A percentile compares a stretch with the other conserved stretches of the same genome.
phyloP scores from a whole-genome alignment of 495 filamentous ascomycete genomes.

The Aspergillus homomorphus region DNA sequence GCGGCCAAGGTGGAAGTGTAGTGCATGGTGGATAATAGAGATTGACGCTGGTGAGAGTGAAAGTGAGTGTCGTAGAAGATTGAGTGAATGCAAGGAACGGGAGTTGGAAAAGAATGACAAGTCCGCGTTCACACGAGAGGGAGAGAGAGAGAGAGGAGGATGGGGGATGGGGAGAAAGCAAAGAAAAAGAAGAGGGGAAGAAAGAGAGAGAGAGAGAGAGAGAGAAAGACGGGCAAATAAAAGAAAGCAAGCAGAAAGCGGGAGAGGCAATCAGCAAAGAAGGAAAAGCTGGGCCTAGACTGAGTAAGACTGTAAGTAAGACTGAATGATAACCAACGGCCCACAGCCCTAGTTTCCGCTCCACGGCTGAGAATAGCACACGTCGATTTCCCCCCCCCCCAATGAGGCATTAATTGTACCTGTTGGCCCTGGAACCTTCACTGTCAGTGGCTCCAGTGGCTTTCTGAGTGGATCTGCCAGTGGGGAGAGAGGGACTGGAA shows the following conservation, averaged over 20 bases:
- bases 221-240: slow-evolving; percentile 2
- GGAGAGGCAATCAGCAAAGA: not conserved
- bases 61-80: not conserved
- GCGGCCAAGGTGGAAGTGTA: slow-evolving; percentile 40
- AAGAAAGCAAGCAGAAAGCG: not conserved
- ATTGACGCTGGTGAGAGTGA: not conserved
- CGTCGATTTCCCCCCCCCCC: too few species aligned
- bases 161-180: not conserved
- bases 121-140: not conserved
- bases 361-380: not conserved
- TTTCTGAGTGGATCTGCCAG: too few species aligned
- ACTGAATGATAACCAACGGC: too few species aligned
- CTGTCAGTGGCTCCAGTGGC: not conserved
- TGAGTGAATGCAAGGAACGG: not conserved
- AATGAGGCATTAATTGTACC: not conserved
- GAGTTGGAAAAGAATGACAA: not conserved
- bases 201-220: not conserved
- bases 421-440: not conserved
- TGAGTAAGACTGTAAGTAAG: not conserved
- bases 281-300: not conserved
- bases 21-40: not conserved
- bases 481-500: too few species aligned
- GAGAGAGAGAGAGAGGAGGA: not conserved
- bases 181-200: not conserved
- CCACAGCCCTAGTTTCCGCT: not conserved